Evolutionary conservation across 345 rosid genomes (phyloP), one percentile per base, ranked within the genome.

Genomic region (Lenwebbia sp.): DNA sequence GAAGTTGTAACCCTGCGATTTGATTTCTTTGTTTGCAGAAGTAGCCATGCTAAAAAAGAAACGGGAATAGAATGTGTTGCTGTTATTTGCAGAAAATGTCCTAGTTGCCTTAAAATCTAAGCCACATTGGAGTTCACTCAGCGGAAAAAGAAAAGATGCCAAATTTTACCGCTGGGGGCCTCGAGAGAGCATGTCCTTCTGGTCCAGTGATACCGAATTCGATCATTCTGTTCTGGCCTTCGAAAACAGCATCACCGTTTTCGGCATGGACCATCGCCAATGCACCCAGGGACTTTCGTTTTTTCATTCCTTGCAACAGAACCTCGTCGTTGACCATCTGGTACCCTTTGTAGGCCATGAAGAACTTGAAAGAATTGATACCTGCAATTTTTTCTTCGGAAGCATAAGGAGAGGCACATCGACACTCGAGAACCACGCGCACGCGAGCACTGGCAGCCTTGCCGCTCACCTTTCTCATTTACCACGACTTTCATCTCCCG

Each of bases 211-310:
- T 94, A 85, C 99, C 99, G 30, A 97, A 95, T 78, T 95, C 95
- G 75, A 94, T 94, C 96, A 97, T 96, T 90, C 96, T 90, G 75
- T 92, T 91, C 90, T 97, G 99, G 55, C 99, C 99, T 93, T 93
- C 98, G 33, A 91, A 93, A 21, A 96, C 99, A n/a, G 96, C 99
- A 92, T 97, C 99, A 74, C 99, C 99, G 82, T 97, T 96, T 94
- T 97, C 99, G 82, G 99, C 99, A 90, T 97, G 99, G 89, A 97
- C 99, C 99, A 97, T 97, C 13, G 98, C 96, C 90, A 96, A 84
- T 88, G 99, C 99, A 85, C 99, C 99, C 26, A 97, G 96, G 83
- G 98, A 92, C 91, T 96, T 97, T 88, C 99, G 96, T 88, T 88
- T 91, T 91, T 94, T 92, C 37, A 97, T 87, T 52, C 99, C 99